Evolutionary conservation across 2,329 filamentous ascomycete genomes (phyloP), one percentile per base, ranked within the genome.

Genomic region (Chalaropsis thielavioides): DNA sequence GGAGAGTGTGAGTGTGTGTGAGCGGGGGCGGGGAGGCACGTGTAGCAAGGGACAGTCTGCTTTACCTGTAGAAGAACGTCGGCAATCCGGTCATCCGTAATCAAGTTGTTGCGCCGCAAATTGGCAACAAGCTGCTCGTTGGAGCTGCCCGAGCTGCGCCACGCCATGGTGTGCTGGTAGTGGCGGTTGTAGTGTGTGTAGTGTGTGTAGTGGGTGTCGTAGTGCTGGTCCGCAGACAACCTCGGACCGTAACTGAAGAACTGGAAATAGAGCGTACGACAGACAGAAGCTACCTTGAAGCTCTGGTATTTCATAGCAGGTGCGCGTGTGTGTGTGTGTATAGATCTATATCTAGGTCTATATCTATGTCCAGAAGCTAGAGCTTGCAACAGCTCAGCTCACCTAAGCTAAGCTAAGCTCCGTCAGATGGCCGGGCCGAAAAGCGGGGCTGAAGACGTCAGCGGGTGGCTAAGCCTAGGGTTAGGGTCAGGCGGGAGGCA

Each of bases 81-180:
- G 71, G 86, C 88, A 41, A 95, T 89, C 27, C 81, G 77, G 2
- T 82, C 75, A 68, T 85, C 82, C n/a, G 80, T 86, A 69, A 97
- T 91, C 63, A 97, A 79, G 2, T 81, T 81, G 70, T 88, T 83
- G 49, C 76, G 79, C 73, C 79, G 85, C 66, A 99, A 80, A 73
- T 96, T 96, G 69, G 86, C 81, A 68, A 97, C 79, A 61, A 99
- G 80, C 65, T 85, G 85, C 49, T 76, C 75, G 74, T 97, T 96
- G 35, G 84, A 83, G 3, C 76, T 76, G 67, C 90, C 92, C 6
- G 87, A 88, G 74, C 88, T 90, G 69, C 84, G 83, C 94, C 94
- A 99, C 67, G 92, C 92, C 94, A 99, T 97, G 67, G 67, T 74
- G 31, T 35, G 31, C 31, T n/a, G n/a, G n/a, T n/a, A n/a, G n/a